phyloP scores from a whole-genome alignment of 208 protist species.

The Leishmania turanica region DNA sequence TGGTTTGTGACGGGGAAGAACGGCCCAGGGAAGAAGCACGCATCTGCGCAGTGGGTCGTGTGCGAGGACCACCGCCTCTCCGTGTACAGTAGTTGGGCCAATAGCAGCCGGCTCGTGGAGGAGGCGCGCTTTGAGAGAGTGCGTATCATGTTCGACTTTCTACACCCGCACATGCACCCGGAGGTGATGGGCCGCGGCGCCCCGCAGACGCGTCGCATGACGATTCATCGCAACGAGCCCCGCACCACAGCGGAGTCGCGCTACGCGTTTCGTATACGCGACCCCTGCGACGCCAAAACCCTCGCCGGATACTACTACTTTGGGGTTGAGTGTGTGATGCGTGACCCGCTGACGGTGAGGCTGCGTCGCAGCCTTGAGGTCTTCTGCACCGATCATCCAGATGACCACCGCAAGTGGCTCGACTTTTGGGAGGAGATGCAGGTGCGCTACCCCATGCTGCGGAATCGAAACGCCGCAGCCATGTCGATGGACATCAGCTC shows the following conservation, averaged over 20 bases:
- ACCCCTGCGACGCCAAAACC: constrained; percentile 3
- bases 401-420: constrained; percentile 48
- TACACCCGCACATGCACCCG: constrained; percentile 42
- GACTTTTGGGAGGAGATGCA: constrained; percentile 46
- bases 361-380: constrained; percentile 41
- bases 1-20: constrained; percentile 49
- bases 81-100: constrained; percentile 48
- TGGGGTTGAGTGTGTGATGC: constrained; percentile 43
- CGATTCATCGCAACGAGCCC: constrained; percentile 12
- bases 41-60: constrained; percentile 46
- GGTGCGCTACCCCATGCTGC: constrained; percentile 31
- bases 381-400: constrained; percentile 44
- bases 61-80: constrained; percentile 48
- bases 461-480: constrained; percentile 11
- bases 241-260: constrained; percentile 13
- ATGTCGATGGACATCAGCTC: constrained; percentile 10
- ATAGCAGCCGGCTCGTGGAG: constrained; percentile 37
- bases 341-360: constrained; percentile 3
- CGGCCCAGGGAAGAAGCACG: constrained; percentile 25
- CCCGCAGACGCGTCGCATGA: constrained; percentile 20
- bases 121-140: constrained; percentile 50
- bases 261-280: constrained; percentile 16
- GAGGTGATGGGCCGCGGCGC: neutral
- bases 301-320: constrained; percentile 56
- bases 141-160: constrained; percentile 51